Conservation (phyloP, 1,284 basidiomycete species). For the Sanghuangporus sanghuang region DNA sequence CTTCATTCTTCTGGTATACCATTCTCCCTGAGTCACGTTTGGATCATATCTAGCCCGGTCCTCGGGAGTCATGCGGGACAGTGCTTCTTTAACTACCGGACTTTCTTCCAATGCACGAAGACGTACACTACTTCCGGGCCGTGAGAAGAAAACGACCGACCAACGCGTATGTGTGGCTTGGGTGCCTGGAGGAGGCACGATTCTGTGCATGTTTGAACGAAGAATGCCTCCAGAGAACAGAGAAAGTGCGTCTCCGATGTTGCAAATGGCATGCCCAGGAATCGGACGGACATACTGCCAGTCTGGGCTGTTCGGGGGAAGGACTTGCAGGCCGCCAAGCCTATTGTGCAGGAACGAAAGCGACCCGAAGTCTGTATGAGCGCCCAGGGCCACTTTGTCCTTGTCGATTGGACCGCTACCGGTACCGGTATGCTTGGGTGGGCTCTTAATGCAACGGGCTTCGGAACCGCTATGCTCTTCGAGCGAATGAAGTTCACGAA, state of each 20-base stretch:
- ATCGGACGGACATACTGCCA: slow-evolving; percentile 70
- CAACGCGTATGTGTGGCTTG: slow-evolving; percentile 46
- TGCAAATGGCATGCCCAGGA: slow-evolving; percentile 55
- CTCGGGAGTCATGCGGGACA: slow-evolving; percentile 1
- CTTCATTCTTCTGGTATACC: slow-evolving; percentile 43
- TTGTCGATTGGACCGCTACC: slow-evolving; percentile 16
- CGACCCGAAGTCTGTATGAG: slow-evolving; percentile 47
- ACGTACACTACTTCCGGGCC: slow-evolving; percentile 47
- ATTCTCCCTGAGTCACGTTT: slow-evolving; percentile 39
- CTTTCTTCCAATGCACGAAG: slow-evolving; percentile 50
- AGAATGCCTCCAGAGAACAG: slow-evolving; percentile 56
- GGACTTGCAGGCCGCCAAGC: slow-evolving; percentile 68
- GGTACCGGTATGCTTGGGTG: slow-evolving; percentile 27
- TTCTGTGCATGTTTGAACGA: slow-evolving; percentile 50
- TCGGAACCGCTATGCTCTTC: slow-evolving; percentile 54
- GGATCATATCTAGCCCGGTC: slow-evolving; percentile 12
- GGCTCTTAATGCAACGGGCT: slow-evolving; percentile 50
- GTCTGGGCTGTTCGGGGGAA: slow-evolving; percentile 50
- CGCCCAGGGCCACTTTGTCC: slow-evolving; percentile 38
- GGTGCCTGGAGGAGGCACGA: slow-evolving; percentile 39
- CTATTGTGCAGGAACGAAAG: slow-evolving; percentile 63
- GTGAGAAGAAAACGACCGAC: slow-evolving; percentile 59
- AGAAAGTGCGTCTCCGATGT: slow-evolving; percentile 53
- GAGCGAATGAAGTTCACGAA: slow-evolving; percentile 40
- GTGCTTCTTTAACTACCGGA: slow-evolving; percentile 2